Percentiles rank a stretch among this genome's conserved stretches.
These are phyloP conservation scores for Botrytis tulipae DNA, from an alignment of 2,329 filamentous ascomycete genomes.

Conservation along the genomic window DNA sequence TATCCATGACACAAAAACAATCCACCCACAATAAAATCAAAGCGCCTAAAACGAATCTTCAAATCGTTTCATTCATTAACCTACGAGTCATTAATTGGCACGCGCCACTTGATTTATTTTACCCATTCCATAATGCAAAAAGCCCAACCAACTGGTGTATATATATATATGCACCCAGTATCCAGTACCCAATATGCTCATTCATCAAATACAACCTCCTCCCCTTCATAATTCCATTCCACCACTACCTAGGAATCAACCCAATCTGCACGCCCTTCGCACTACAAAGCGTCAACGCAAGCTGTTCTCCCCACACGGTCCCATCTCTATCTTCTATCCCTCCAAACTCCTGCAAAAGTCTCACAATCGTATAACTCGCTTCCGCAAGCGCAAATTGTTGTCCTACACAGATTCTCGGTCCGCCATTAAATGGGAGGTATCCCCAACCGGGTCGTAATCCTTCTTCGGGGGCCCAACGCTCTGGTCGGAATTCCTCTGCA, in stretches of 20 bases:
- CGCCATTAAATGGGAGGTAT: slow-evolving; percentile 48
- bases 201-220: neutral
- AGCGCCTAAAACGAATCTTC: no score
- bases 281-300: slow-evolving; percentile 26
- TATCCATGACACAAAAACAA: neutral
- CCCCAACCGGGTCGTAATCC: slow-evolving; percentile 41
- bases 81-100: neutral
- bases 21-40: neutral
- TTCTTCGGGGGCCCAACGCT: slow-evolving; percentile 43
- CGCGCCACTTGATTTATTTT: neutral
- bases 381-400: slow-evolving; percentile 41
- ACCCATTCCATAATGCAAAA: neutral
- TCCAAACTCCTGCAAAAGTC: slow-evolving; percentile 39
- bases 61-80: neutral
- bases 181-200: neutral
- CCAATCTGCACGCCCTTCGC: slow-evolving; percentile 26
- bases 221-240: neutral
- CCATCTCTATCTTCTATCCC: slow-evolving; percentile 34
- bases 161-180: neutral
- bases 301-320: slow-evolving; percentile 23
- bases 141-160: neutral
- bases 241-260: slow-evolving; percentile 40
- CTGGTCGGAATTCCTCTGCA: slow-evolving; percentile 43
- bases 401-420: slow-evolving; percentile 41
- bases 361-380: slow-evolving; percentile 39